Evolutionary conservation across 2,329 filamentous ascomycete species (phyloP).

Genomic region (Venturiaceae sp.): DNA sequence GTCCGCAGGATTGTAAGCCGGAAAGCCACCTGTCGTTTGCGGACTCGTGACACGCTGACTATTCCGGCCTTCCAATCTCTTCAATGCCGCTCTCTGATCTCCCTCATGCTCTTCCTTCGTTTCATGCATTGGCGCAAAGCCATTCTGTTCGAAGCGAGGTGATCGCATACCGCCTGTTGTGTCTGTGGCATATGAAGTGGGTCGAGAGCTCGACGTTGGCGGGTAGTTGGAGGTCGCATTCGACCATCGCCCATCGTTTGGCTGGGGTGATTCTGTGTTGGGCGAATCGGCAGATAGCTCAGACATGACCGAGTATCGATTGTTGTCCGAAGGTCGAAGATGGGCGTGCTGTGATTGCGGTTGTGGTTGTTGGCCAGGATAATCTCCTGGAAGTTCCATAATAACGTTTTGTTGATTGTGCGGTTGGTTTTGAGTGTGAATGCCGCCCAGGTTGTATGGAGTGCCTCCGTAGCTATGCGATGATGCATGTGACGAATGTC

Average conservation of each 20-base stretch:
- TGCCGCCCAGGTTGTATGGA: constrained; percentile 1
- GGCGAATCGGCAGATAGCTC: constrained; percentile 12
- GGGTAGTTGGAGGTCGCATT: constrained; percentile 12
- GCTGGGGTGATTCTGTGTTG: constrained; percentile 16
- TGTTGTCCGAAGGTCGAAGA: constrained; percentile 16
- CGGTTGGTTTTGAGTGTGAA: constrained; percentile 13
- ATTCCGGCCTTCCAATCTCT: constrained; percentile 16
- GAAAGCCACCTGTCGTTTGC: background rate
- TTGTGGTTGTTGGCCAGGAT: constrained; percentile 20
- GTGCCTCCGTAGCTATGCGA: background rate
- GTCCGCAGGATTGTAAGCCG: constrained; percentile 1
- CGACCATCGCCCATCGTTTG: constrained; percentile 22
- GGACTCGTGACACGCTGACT: background rate
- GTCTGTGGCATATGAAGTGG: constrained; percentile 24
- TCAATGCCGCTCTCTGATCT: constrained; percentile 10
- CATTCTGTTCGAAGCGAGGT: constrained; percentile 22
- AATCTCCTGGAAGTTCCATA: constrained; percentile 33
- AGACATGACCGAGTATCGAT: constrained; percentile 16
- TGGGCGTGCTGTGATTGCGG: constrained; percentile 11
- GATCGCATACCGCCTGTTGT: constrained; percentile 20
- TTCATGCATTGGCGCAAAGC: constrained; percentile 22
- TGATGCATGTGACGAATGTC: background rate
- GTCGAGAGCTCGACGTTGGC: constrained; percentile 17
- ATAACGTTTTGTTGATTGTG: constrained; percentile 15
- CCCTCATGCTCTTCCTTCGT: constrained; percentile 22